Percentiles rank a stretch among this genome's conserved stretches.
These are phyloP conservation scores for Urostyla sp. DNA, from an alignment of 73 alveolate species.

Conservation along the genomic window DNA sequence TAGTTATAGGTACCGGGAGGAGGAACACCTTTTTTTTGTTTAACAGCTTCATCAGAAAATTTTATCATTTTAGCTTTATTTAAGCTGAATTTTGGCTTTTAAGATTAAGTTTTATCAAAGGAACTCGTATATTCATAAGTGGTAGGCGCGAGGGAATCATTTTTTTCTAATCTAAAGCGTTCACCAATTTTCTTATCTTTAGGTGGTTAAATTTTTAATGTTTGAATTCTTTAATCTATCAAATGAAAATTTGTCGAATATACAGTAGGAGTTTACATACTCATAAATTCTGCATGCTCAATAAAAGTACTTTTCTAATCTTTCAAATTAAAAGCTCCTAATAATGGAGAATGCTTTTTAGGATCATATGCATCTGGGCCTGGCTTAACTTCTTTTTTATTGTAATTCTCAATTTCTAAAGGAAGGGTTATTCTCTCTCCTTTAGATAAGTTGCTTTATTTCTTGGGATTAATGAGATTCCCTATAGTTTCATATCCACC, in stretches of 20 bases:
- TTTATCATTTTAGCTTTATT: neutral
- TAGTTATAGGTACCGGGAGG: constrained; percentile 3
- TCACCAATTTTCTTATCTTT: constrained; percentile 31
- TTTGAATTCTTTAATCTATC: neutral
- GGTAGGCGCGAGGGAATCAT: constrained; percentile 8
- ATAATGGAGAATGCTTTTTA: neutral
- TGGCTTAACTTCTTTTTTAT: constrained; percentile 2
- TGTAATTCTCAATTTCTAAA: neutral
- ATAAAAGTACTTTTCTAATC: neutral
- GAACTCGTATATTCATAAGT: constrained; percentile 12
- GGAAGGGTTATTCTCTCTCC: constrained; percentile 13
- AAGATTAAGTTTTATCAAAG: neutral
- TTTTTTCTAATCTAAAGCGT: neutral
- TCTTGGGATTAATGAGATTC: constrained; percentile 20
- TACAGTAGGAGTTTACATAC: neutral
- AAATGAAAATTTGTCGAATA: neutral
- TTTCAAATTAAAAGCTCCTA: constrained; percentile 14
- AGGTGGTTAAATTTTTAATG: constrained; percentile 13
- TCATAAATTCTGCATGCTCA: neutral
- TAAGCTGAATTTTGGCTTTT: constrained; percentile 19
- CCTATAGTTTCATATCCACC: neutral
- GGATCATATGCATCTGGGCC: constrained; percentile 15
- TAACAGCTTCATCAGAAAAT: constrained; percentile 8
- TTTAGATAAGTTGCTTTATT: neutral
- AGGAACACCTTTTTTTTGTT: neutral